Evolutionary conservation across 352 stramenopile species (phyloP), one percentile per base, ranked within the genome.

Genomic region (Elongisporangium senticosum): DNA sequence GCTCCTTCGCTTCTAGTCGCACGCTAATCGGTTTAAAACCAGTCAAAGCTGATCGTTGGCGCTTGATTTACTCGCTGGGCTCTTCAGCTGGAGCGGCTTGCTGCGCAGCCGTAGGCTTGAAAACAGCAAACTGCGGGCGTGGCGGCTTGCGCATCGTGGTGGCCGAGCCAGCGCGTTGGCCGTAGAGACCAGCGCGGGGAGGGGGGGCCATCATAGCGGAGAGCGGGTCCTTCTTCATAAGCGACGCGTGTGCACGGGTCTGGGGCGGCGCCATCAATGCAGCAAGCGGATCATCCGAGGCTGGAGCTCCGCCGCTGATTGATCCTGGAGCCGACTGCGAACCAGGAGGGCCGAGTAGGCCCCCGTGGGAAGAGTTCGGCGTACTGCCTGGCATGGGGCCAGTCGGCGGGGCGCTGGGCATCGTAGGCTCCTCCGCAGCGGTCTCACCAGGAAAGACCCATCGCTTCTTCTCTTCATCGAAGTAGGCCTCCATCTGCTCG

Each of bases 361-460:
- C 71, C 2, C 53, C 64, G 24, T 58, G 71, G 43, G 39, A 70
- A 1, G 72, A 78, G 0, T 51, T 56, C 1, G 82, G 82, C 7
- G 65, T 79, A 48, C 75, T 91, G 48, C 71, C 74, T 28, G 79
- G 75, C 40, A 86, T 49, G 15, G 82, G 80, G 5, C 80, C 84
- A 10, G 59, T 93, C 1, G 86, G 87, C 10, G 87, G 87, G 0
- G 85, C 83, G 15, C 77, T 89, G 11, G 84, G 85, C 58, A 80
- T 84, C 13, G 67, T 24, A 4, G 71, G 62, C 59, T 93, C 83
- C 20, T 91, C 85, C 1, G 69, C 51, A n/a, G 76, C 69, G 1
- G 71, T 75, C 69, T 93, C 87, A 21, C 80, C 87, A 47, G 87
- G 87, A 64, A 96, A 95, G 6, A 96, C 74, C 87, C 87, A 96